A percentile compares a stretch with the other conserved stretches of the same genome.
phyloP scores from a whole-genome alignment of 2,329 filamentous ascomycete genomes.

The Fusarium poae region DNA sequence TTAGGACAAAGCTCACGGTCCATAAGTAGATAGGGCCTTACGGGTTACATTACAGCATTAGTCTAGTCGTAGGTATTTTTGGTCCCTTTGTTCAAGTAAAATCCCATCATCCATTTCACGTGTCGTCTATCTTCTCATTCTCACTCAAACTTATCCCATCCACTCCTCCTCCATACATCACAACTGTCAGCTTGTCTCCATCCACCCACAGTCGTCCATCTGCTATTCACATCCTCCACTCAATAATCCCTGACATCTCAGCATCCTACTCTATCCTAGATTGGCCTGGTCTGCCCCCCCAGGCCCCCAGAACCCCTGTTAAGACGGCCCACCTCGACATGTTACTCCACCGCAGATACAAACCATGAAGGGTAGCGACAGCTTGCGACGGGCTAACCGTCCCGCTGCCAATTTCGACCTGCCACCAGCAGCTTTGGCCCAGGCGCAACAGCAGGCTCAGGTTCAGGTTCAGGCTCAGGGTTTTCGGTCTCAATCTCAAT shows the following conservation, averaged over 20 bases:
- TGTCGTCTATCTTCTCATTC: constrained; percentile 11
- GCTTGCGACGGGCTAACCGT: constrained; percentile 45
- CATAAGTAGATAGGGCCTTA: constrained; percentile 17
- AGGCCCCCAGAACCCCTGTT: constrained; percentile 40
- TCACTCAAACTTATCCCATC: neutral
- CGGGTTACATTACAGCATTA: neutral
- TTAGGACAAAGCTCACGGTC: constrained; percentile 11
- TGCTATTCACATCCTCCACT: constrained; percentile 20
- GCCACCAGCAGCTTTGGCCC: constrained; percentile 33
- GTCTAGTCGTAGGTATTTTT: neutral
- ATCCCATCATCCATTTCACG: constrained; percentile 17
- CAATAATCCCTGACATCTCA: constrained; percentile 33
- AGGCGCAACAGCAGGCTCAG: constrained; percentile 27
- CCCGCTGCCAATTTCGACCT: constrained; percentile 47
- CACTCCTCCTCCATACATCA: constrained; percentile 15
- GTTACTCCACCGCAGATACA: constrained; percentile 47
- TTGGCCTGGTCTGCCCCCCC: constrained; percentile 27
- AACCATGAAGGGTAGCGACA: constrained; percentile 48
- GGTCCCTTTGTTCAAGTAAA: constrained; percentile 17
- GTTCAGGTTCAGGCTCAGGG: constrained; percentile 25
- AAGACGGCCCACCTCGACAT: constrained; percentile 47
- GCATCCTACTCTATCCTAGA: constrained; percentile 20
- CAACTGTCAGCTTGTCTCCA: constrained; percentile 2
- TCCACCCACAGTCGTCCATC: constrained; percentile 18
- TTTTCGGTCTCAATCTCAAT: constrained; percentile 36